Base-by-base conservation (phyloP, 495 filamentous ascomycete genomes). In the Chaetomium cochliodes region DNA sequence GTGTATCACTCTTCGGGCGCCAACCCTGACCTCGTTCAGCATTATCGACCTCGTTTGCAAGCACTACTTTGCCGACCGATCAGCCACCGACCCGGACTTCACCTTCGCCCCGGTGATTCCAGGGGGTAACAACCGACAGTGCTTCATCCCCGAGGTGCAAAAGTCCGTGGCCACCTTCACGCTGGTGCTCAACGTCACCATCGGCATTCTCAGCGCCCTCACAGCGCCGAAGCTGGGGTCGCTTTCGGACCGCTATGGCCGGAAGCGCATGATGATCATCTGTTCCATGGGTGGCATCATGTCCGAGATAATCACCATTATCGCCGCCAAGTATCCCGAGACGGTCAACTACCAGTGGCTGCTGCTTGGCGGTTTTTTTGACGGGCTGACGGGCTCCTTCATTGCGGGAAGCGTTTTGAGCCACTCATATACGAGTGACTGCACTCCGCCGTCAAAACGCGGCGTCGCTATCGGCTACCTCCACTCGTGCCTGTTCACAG, bases 391-490 rank as follows among this genome's bases (percentile, higher is more conserved):
- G 22, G 94, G 93, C 18, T 96, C 92, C 39, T 96, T 97, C 75
- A 92, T 91, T 3, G 83, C 89, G 1, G 87, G 84, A 3, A 88
- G 91, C 80, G 90, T 94, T 12, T 70, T 98, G 46, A 86, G 84
- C 25, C 86, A 93, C 70, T 89, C 93, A 0, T 98, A 98, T 73
- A 89, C 88, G 7, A 84, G 90, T 47, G 94, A 98, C 72, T 96
- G 92, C 75, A 93, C 94, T 15, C 79, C 87, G 18, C 90, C 91
- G 0, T 86, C 87, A 30, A 84, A 84, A 64, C 85, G 94, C 22
- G 91, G 88, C 53, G 88, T 94, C n/a, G 86, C 87, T 25, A 96
- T 98, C 74, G 92, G 90, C 3, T 91, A 90, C 67, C 89, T 96
- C 65, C 92, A 97, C 69, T 92, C 91, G 16, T 88, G 87, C 68